These are phyloP conservation scores for Leishmania tarentolae DNA, from an alignment of 208 protist genomes.

Conservation along the genomic window DNA sequence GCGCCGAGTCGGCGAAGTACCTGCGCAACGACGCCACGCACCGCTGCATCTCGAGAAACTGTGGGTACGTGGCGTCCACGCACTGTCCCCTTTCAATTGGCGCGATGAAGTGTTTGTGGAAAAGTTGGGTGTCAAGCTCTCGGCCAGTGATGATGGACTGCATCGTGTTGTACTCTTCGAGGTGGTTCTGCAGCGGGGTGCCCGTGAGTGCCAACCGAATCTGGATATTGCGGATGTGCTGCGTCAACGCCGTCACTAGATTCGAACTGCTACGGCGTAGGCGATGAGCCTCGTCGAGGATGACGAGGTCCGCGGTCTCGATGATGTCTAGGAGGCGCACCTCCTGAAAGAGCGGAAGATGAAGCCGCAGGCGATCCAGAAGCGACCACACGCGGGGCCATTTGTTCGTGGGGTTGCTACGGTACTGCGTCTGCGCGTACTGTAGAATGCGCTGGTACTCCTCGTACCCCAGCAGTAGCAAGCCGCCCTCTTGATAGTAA, in stretches of 20 bases:
- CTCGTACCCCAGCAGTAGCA: slow-evolving; percentile 87
- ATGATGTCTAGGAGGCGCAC: slow-evolving; percentile 62
- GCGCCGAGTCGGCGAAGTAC: slow-evolving; percentile 65
- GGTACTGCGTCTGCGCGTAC: slow-evolving; percentile 19
- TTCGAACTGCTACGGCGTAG: slow-evolving; percentile 51
- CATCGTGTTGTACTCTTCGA: slow-evolving; percentile 92
- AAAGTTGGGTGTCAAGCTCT: slow-evolving; percentile 50
- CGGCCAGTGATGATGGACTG: slow-evolving; percentile 69
- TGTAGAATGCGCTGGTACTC: slow-evolving; percentile 62
- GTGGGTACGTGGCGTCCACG: slow-evolving; percentile 56
- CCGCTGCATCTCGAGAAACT: slow-evolving; percentile 83
- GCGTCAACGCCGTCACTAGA: slow-evolving; percentile 47
- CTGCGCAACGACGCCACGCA: slow-evolving; percentile 71
- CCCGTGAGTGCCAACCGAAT: slow-evolving; percentile 89
- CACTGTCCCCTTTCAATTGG: slow-evolving; percentile 77
- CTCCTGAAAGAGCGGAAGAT: slow-evolving; percentile 35
- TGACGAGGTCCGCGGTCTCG: slow-evolving; percentile 70
- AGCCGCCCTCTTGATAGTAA: slow-evolving; percentile 69
- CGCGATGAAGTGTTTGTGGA: slow-evolving; percentile 62
- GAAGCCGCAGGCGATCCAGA: slow-evolving; percentile 43
- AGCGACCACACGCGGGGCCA: slow-evolving; percentile 42
- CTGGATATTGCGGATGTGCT: slow-evolving; percentile 58
- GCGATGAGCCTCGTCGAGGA: slow-evolving; percentile 86
- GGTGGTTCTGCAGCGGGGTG: slow-evolving; percentile 90
- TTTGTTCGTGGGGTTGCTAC: slow-evolving; percentile 10